phyloP scores from a whole-genome alignment of 108 stramenopile genomes.

The Skeletonema costatum region DNA sequence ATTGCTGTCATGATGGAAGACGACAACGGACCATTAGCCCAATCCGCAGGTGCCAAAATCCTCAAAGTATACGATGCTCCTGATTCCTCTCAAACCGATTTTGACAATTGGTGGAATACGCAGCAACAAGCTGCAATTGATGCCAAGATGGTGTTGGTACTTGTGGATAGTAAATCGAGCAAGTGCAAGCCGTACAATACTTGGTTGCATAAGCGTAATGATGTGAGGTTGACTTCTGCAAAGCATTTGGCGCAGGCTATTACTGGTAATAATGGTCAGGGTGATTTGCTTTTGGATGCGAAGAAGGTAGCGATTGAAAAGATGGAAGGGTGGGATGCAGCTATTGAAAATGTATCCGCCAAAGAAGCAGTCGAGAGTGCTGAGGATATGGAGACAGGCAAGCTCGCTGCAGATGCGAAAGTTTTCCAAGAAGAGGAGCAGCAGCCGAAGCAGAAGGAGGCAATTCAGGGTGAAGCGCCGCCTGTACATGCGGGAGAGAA shows the following conservation, averaged over 20 bases:
- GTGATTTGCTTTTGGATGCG: constrained; percentile 35
- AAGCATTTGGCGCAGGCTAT: constrained; percentile 55
- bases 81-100: constrained; percentile 10
- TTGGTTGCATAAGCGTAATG: constrained; percentile 13
- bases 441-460: neutral
- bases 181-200: constrained; percentile 4
- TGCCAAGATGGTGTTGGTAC: constrained; percentile 36
- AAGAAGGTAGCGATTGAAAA: constrained; percentile 35
- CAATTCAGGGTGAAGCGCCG: neutral
- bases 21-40: constrained; percentile 37
- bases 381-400: neutral
- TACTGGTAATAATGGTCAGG: constrained; percentile 33
- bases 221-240: constrained; percentile 37
- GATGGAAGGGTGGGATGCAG: constrained; percentile 17
- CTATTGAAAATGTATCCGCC: neutral
- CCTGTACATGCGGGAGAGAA: constrained; percentile 1
- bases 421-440: neutral
- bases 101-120: constrained; percentile 35
- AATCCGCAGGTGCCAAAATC: constrained; percentile 45
- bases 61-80: constrained; percentile 23
- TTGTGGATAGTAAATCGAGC: constrained; percentile 36
- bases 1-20: constrained; percentile 43
- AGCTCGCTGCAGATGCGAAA: neutral
- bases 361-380: neutral
- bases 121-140: constrained; percentile 10